A percentile compares a stretch with the other conserved stretches of the same genome.
Evolutionary conservation across 257 asterid species (phyloP).

Genomic region (Euphrasia confusa): DNA sequence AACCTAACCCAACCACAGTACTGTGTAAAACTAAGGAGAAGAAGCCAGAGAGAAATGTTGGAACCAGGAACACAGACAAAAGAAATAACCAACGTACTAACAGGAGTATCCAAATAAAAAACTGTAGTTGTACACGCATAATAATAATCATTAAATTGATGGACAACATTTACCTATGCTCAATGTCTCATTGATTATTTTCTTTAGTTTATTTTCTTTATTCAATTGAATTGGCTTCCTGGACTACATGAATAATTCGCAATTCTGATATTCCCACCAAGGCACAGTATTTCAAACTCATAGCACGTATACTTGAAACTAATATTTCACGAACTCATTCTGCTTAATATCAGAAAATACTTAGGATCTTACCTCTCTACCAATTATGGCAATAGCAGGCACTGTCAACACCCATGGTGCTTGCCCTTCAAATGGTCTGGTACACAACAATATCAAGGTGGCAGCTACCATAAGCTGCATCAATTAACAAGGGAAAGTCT

Average conservation of each 20-base stretch:
- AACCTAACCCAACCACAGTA: background rate
- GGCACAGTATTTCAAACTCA: too few species aligned
- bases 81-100: constrained; percentile 10
- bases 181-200: background rate
- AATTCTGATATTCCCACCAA: constrained; percentile 3
- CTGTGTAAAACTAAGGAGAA: background rate
- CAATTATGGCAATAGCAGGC: constrained; percentile 88
- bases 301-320: background rate
- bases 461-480: constrained; percentile 98
- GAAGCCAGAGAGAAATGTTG: background rate
- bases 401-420: constrained; percentile 79
- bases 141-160: constrained; percentile 6
- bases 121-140: background rate
- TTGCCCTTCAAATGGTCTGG: constrained; percentile 74
- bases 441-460: constrained; percentile 84
- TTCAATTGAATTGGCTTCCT: too few species aligned
- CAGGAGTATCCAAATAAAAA: constrained; percentile 7
- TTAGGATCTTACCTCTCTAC: constrained; percentile 73
- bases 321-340: constrained; percentile 13
- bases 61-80: constrained; percentile 8
- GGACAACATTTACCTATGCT: constrained; percentile 5
- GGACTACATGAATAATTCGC: background rate
- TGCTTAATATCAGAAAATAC: background rate
- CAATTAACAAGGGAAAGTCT: constrained; percentile 4
- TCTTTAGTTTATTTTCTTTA: background rate